Evolutionary conservation across 2,329 filamentous ascomycete genomes (phyloP).

Genomic region (Paecilomyces formosus): DNA sequence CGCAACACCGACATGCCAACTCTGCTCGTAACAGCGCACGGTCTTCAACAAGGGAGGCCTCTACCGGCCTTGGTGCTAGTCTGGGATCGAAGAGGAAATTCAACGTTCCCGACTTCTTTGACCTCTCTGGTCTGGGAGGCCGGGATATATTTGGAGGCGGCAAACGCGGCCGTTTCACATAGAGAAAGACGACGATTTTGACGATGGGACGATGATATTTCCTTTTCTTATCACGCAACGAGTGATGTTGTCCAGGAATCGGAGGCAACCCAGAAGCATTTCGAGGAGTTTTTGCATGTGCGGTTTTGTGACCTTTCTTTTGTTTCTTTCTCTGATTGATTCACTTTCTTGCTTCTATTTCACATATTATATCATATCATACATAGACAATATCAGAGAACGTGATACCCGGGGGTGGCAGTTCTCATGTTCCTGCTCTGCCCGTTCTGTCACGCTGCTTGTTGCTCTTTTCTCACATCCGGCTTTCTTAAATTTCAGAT

Average conservation of each 20-base stretch:
- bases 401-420: conserved; percentile 27
- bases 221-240: conserved; percentile 22
- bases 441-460: conserved; percentile 1
- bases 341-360: not conserved
- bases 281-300: not conserved
- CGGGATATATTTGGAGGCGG: conserved; percentile 38
- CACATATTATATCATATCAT: conserved; percentile 5
- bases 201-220: conserved; percentile 26
- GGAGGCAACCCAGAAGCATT: not conserved
- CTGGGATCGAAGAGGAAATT: conserved; percentile 43
- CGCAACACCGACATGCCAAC: conserved; percentile 32
- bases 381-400: conserved; percentile 25
- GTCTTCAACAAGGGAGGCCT: conserved; percentile 29
- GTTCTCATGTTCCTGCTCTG: conserved; percentile 16
- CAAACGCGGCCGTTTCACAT: conserved; percentile 41
- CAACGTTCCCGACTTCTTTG: conserved; percentile 43
- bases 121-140: conserved; percentile 37
- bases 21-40: conserved; percentile 29
- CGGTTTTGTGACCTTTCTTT: not conserved
- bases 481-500: not conserved
- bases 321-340: not conserved
- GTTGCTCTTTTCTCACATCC: not conserved
- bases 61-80: conserved; percentile 32
- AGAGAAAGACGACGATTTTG: conserved; percentile 21
- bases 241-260: not conserved